Conservation (phyloP, 2,329 filamentous ascomycete species). For the Paracoccidioides brasiliensis region DNA sequence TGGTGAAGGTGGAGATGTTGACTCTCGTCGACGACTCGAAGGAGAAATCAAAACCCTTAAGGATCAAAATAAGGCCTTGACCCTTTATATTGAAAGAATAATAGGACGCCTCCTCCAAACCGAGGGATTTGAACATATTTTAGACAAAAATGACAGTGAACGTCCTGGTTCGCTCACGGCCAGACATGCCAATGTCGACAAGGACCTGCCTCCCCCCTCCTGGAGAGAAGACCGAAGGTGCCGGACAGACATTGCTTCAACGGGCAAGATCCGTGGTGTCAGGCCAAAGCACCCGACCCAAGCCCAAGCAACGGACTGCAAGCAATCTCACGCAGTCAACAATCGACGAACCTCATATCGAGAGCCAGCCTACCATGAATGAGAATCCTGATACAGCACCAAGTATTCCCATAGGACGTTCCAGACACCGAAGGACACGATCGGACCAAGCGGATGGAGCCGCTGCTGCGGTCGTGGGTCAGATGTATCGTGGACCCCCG, state of each 20-base stretch:
- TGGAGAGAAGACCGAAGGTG: constrained; percentile 38
- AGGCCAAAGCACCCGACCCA: constrained; percentile 25
- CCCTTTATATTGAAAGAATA: constrained; percentile 97
- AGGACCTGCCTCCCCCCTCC: constrained; percentile 71
- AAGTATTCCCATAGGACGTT: constrained; percentile 34
- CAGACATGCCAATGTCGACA: constrained; percentile 40
- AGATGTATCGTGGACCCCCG: constrained; percentile 63
- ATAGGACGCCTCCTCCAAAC: constrained; percentile 89
- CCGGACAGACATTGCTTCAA: constrained; percentile 39
- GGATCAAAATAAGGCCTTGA: constrained; percentile 94
- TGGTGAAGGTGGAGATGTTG: constrained; percentile 46
- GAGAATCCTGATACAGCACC: constrained; percentile 37
- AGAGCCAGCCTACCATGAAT: constrained; percentile 23
- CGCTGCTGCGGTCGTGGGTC: constrained; percentile 64
- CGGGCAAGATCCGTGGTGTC: constrained; percentile 48
- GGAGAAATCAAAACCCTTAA: constrained; percentile 64
- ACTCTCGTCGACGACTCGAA: constrained; percentile 55
- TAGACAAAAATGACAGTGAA: constrained; percentile 59
- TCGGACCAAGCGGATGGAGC: constrained; percentile 34
- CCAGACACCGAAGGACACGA: constrained; percentile 36
- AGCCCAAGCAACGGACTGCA: constrained; percentile 32
- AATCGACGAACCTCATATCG: constrained; percentile 3
- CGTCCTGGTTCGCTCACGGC: constrained; percentile 16
- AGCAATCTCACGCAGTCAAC: constrained; percentile 26
- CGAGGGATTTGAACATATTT: constrained; percentile 86